These are phyloP conservation scores for Paraleonurus japonicus DNA, from an alignment of 257 asterid genomes.

Conservation along the genomic window DNA sequence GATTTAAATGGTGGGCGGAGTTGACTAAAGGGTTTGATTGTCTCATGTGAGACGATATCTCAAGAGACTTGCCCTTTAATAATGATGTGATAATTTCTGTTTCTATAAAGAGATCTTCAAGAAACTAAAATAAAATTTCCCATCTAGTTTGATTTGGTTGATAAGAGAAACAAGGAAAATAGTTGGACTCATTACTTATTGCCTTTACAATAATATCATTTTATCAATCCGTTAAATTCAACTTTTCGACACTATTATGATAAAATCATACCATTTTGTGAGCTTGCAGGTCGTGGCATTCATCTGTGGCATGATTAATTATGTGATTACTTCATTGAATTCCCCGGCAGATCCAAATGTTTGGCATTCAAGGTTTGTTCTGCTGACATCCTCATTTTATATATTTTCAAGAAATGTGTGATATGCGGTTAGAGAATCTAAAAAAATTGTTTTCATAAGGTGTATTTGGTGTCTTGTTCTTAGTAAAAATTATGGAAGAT, in stretches of 20 bases:
- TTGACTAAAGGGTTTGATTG: background rate
- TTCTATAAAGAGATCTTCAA: background rate
- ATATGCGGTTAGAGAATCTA: background rate
- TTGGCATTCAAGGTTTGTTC: conserved; percentile 64
- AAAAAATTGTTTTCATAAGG: background rate
- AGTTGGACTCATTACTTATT: background rate
- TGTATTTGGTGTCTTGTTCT: background rate
- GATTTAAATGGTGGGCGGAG: background rate
- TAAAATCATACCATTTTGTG: conserved; percentile 12
- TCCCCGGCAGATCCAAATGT: conserved; percentile 35
- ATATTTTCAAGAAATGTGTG: background rate
- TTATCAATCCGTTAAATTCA: background rate
- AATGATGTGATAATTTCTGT: background rate
- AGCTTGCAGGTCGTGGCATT: conserved; percentile 78
- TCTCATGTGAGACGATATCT: background rate
- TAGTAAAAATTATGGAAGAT: background rate
- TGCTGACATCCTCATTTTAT: conserved; percentile 13
- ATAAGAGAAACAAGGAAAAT: background rate
- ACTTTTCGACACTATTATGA: too few relatives aligned
- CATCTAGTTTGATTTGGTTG: background rate
- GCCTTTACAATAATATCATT: background rate
- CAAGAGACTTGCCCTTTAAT: background rate
- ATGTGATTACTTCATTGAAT: conserved; percentile 48
- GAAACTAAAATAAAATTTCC: background rate
- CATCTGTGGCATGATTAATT: conserved; percentile 73